Conservation (phyloP, 1,284 basidiomycete species). For the Neolentinus lepideus region DNA sequence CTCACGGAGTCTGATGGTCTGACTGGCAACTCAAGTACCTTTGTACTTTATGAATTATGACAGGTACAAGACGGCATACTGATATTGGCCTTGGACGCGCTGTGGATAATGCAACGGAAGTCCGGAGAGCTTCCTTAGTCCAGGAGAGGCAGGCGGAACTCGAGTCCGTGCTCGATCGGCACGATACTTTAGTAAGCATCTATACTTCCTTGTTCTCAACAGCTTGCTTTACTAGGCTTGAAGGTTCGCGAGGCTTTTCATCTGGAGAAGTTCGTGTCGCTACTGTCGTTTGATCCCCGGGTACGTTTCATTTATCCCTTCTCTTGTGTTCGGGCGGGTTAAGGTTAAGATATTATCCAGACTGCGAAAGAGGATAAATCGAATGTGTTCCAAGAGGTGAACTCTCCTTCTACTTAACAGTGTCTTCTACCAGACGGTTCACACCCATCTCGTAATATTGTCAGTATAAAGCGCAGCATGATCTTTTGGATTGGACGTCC, state of each 20-base stretch:
- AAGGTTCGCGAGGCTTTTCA: slow-evolving; percentile 84
- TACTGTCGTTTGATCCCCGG: slow-evolving; percentile 70
- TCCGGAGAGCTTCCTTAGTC: slow-evolving; percentile 39
- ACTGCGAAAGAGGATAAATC: slow-evolving; percentile 69
- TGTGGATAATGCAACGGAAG: slow-evolving; percentile 21
- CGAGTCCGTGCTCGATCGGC: slow-evolving; percentile 51
- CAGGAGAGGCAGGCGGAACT: slow-evolving; percentile 52
- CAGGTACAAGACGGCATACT: slow-evolving; percentile 1
- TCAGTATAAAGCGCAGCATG: slow-evolving; percentile 59
- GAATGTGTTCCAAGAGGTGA: slow-evolving; percentile 64
- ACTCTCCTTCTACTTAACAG: neutral
- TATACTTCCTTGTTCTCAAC: neutral
- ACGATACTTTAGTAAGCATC: slow-evolving; percentile 64
- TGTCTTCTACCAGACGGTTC: slow-evolving; percentile 4
- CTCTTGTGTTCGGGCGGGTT: neutral
- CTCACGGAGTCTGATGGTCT: slow-evolving; percentile 11
- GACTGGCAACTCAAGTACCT: slow-evolving; percentile 5
- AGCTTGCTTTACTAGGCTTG: neutral
- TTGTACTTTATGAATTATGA: neutral
- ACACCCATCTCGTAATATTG: slow-evolving; percentile 11
- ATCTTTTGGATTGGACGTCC: slow-evolving; percentile 47
- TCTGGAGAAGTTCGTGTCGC: slow-evolving; percentile 68
- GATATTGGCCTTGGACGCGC: slow-evolving; percentile 8
- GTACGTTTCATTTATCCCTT: slow-evolving; percentile 29
- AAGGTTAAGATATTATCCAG: slow-evolving; percentile 27